Evolutionary conservation across 2,329 filamentous ascomycete genomes (phyloP).

Genomic region (Aspergillus candidus): DNA sequence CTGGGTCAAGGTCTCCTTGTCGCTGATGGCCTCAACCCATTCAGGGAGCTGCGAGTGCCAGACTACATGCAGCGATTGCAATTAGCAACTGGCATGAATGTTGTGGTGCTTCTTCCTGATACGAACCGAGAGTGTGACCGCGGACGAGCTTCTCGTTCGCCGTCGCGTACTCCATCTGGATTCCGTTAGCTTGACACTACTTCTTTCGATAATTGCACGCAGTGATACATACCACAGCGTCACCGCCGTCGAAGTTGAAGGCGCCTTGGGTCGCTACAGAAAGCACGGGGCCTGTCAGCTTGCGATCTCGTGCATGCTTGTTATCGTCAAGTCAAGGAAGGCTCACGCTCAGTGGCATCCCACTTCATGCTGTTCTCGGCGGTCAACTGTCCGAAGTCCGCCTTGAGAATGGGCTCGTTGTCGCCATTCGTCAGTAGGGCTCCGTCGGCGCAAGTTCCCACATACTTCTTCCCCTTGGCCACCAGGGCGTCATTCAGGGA

Average conservation of each 20-base stretch:
- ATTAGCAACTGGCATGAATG: slow-evolving; percentile 15
- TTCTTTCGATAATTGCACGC: slow-evolving; percentile 57
- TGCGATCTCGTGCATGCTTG: neutral
- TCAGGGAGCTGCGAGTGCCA: slow-evolving; percentile 37
- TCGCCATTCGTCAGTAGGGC: slow-evolving; percentile 52
- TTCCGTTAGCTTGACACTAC: slow-evolving; percentile 52
- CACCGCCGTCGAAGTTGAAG: slow-evolving; percentile 54
- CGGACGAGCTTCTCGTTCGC: slow-evolving; percentile 45
- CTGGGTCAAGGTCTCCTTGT: slow-evolving; percentile 43
- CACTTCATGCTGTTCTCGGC: slow-evolving; percentile 61
- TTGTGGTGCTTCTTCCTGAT: slow-evolving; percentile 38
- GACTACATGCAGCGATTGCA: slow-evolving; percentile 9
- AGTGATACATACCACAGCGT: slow-evolving; percentile 40
- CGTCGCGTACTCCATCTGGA: slow-evolving; percentile 35
- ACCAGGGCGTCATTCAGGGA: slow-evolving; percentile 53
- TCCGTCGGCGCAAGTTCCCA: slow-evolving; percentile 53
- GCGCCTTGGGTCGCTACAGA: slow-evolving; percentile 36
- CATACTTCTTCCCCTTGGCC: slow-evolving; percentile 60
- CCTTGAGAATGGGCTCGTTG: slow-evolving; percentile 53
- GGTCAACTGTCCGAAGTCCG: slow-evolving; percentile 61
- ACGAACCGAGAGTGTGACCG: slow-evolving; percentile 53
- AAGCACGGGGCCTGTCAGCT: neutral
- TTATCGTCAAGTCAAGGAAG: neutral
- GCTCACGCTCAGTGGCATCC: slow-evolving; percentile 52
- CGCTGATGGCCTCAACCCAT: slow-evolving; percentile 46